Percentiles rank a stretch among this genome's conserved stretches.
Evolutionary conservation across 495 filamentous ascomycete genomes (phyloP).

Genomic region (Trichoderma reesei): DNA sequence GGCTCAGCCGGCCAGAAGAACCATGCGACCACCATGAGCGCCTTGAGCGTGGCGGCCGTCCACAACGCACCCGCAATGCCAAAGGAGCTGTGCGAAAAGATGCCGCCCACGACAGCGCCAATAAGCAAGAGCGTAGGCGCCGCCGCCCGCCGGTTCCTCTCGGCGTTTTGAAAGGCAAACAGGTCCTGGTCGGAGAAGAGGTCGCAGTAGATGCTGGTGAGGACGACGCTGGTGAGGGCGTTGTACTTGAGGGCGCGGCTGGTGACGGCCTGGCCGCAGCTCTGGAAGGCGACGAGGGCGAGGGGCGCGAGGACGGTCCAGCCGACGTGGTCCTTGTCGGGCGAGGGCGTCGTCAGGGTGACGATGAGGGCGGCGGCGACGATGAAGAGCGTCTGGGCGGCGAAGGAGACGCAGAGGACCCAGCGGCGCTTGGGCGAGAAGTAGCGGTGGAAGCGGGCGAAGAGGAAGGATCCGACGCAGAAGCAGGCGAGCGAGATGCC

Average conservation of each 20-base stretch:
- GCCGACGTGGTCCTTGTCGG: constrained; percentile 31
- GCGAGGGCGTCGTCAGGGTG: constrained; percentile 28
- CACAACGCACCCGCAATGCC: constrained; percentile 56
- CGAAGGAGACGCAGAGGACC: constrained; percentile 54
- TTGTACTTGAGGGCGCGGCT: constrained; percentile 54
- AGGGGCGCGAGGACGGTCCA: constrained; percentile 54
- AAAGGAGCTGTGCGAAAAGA: constrained; percentile 43
- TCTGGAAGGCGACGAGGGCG: constrained; percentile 58
- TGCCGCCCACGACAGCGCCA: constrained; percentile 51
- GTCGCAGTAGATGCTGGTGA: constrained; percentile 66
- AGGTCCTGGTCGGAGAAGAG: constrained; percentile 53
- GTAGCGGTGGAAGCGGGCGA: constrained; percentile 50
- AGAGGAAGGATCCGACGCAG: constrained; percentile 55
- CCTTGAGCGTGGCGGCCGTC: constrained; percentile 49
- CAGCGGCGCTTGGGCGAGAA: constrained; percentile 47
- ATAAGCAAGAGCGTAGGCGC: constrained; percentile 49
- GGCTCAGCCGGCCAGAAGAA: constrained; percentile 42
- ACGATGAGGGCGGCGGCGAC: constrained; percentile 49
- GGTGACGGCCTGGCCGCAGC: constrained; percentile 58
- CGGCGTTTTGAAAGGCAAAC: constrained; percentile 39
- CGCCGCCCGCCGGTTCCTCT: constrained; percentile 47
- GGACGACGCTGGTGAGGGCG: constrained; percentile 55
- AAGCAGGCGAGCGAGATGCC: constrained; percentile 54
- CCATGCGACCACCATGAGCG: constrained; percentile 43
- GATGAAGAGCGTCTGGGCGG: constrained; percentile 42